Base-by-base conservation (phyloP, 805 yeast species). In the Hanseniaspora occidentalis region DNA sequence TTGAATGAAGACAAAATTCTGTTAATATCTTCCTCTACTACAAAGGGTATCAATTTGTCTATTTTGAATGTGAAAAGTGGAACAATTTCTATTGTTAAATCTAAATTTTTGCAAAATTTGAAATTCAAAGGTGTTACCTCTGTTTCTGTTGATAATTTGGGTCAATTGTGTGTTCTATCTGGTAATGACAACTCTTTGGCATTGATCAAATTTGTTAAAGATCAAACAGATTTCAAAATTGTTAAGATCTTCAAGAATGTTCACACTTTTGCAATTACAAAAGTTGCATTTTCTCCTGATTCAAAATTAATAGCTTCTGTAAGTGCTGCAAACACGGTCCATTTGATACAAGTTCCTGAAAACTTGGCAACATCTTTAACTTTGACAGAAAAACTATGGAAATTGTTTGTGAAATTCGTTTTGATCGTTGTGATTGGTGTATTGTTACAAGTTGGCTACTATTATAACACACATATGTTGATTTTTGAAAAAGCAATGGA, bases 181-280 rank as follows among this genome's bases (percentile, higher is more conserved):
- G 60, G 64, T 6, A 69, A 69, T 45, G 92, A 83, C 49, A 71
- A 75, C 47, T 73, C 92, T 1, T 62, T 86, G 10, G 60, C 73
- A 1, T 49, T 86, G n/a, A 56, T 77, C 10, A 68, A 70, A 31
- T 55, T 71, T 13, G 61, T 66, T 2, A 31, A 41, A 16, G 27
- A 33, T 5, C 34, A 33, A 20, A 31, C 36, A 18, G 73, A 69
- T 45, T 70, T 86, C 44, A 66, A 69, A 34, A 57, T 69, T 10
- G 50, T 75, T 20, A 73, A 70, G 43, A 61, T 66, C 6, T 62
- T 75, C 41, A 69, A 70, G 34, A 72, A 79, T 45, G 76, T 82
- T 41, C 96, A 86, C 56, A 64, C 70, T 7, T 83, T 83, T 56
- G 85, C 94, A 20, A 77, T 85, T 39, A 85, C 96, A 0, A 69